A percentile compares a stretch with the other conserved stretches of the same genome.
Evolutionary conservation across 2,329 filamentous ascomycete species (phyloP).

Genomic region (Fusarium lyarnte): DNA sequence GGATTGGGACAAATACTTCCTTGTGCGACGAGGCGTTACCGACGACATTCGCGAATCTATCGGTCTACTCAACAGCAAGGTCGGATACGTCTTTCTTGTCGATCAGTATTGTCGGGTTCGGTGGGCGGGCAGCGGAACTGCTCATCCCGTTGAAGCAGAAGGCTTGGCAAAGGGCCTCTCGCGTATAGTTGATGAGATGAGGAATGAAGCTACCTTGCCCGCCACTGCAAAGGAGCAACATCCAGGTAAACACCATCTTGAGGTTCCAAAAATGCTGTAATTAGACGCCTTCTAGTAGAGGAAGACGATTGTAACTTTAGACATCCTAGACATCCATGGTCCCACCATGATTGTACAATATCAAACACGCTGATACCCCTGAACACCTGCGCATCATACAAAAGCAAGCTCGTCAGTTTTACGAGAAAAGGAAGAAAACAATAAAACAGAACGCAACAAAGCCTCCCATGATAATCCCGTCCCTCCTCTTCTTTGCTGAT

Average conservation of each 20-base stretch:
- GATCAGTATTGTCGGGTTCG: constrained; percentile 89
- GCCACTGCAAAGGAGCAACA: constrained; percentile 48
- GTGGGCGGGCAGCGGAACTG: constrained; percentile 87
- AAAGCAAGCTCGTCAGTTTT: constrained; percentile 17
- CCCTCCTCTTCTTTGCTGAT: constrained; percentile 91
- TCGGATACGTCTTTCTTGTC: constrained; percentile 92
- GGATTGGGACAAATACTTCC: constrained; percentile 70
- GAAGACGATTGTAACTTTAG: constrained; percentile 38
- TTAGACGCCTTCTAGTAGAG: constrained; percentile 27
- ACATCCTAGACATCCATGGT: constrained; percentile 38
- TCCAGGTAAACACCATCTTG: constrained; percentile 45
- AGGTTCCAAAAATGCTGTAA: constrained; percentile 42
- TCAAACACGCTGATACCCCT: constrained; percentile 50
- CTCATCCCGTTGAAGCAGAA: constrained; percentile 72
- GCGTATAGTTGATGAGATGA: constrained; percentile 69
- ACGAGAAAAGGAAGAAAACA: constrained; percentile 82
- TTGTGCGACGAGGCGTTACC: constrained; percentile 66
- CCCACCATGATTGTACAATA: constrained; percentile 47
- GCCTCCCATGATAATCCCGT: constrained; percentile 89
- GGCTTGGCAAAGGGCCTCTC: constrained; percentile 72
- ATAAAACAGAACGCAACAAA: constrained; percentile 95
- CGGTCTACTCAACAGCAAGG: constrained; percentile 84
- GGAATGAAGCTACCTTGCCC: constrained; percentile 49
- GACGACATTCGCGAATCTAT: constrained; percentile 71
- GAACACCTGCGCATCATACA: constrained; percentile 47